Base-by-base conservation (phyloP, 176 grass and related monocot genomes). In the Miscanthus lutarioriparius region DNA sequence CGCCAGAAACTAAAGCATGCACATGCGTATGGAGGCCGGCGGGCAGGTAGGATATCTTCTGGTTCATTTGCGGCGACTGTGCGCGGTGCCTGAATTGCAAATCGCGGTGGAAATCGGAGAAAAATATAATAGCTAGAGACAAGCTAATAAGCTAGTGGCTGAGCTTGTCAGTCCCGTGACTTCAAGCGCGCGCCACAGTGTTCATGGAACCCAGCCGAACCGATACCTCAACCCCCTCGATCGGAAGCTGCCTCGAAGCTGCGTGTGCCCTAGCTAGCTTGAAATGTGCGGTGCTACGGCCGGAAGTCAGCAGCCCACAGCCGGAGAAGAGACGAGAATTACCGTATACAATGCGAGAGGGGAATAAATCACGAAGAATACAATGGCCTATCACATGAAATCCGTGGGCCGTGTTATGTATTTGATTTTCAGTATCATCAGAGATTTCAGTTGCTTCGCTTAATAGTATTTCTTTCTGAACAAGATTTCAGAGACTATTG, bases 121-220 rank as follows among this genome's bases (percentile, higher is more conserved):
- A 25, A 27, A 27, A 53, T 22, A 25, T 15, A 38, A 33, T 25
- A 7, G 58, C 58, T 61, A 61, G 2, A 41, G 64, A 33, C 26
- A 40, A 70, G 32, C 40, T 20, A 66, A 23, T 3, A 38, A n/a
- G 78, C 64, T 73, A 86, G 77, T 85, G 83, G 77, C 12, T 54
- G 84, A 54, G 58, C 35, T 54, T 80, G 58, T 74, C 69, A 66
- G 69, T 61, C 58, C 47, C 77, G 36, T 56, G 58, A 86, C 70
- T 86, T 54, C 41, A 79, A 54, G 76, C 39, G 32, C 68, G 58
- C 67, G 45, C 36, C 19, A 81, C 45, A 73, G 56, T 74, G 76
- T 19, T 80, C n/a, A 71, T 87, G 75, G 83, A 71, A 85, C 74
- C 75, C 66, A 79, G 83, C 83, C 66, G 28, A 85, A 85, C 83